Percentiles rank a stretch among this genome's conserved stretches.
phyloP scores from a whole-genome alignment of 352 stramenopile species.

The Phytophthora chlamydospora region DNA sequence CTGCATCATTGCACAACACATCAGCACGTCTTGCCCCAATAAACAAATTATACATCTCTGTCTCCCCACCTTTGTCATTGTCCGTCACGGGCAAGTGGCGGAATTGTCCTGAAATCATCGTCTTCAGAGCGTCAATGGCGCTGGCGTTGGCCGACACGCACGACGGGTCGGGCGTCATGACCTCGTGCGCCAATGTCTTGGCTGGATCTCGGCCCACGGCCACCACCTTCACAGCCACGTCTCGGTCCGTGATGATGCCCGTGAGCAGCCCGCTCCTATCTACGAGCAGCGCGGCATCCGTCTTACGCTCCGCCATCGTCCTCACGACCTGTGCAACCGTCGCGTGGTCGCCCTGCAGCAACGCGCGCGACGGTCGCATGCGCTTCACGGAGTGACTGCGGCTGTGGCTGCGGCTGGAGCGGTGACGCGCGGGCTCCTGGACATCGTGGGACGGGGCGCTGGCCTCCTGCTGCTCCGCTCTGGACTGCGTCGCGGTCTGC shows the following conservation, averaged over 20 bases:
- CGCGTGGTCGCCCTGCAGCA: constrained; percentile 77
- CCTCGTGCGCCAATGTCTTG: constrained; percentile 77
- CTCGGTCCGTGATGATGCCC: constrained; percentile 96
- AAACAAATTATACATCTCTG: background rate
- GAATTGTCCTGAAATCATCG: constrained; percentile 97
- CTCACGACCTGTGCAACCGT: constrained; percentile 79
- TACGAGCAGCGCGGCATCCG: constrained; percentile 93
- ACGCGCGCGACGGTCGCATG: constrained; percentile 65
- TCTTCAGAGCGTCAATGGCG: constrained; percentile 96
- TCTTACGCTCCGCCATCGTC: constrained; percentile 90
- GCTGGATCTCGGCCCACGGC: constrained; percentile 84
- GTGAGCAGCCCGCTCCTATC: constrained; percentile 88
- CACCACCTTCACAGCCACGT: constrained; percentile 95
- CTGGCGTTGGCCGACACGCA: constrained; percentile 93
- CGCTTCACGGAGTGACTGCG: constrained; percentile 52
- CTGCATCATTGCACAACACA: constrained; percentile 31
- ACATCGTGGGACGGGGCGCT: constrained; percentile 11
- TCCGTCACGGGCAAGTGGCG: constrained; percentile 95
- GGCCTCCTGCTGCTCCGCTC: constrained; percentile 15
- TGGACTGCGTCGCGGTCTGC: constrained; percentile 6
- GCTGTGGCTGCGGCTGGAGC: constrained; percentile 31
- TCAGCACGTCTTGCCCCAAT: no score
- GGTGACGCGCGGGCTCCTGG: constrained; percentile 19
- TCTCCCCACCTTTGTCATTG: constrained; percentile 74
- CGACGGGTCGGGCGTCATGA: constrained; percentile 96